These are phyloP conservation scores for Zygosaccharomyces gambellarensis DNA, from an alignment of 805 yeast genomes.

Conservation along the genomic window DNA sequence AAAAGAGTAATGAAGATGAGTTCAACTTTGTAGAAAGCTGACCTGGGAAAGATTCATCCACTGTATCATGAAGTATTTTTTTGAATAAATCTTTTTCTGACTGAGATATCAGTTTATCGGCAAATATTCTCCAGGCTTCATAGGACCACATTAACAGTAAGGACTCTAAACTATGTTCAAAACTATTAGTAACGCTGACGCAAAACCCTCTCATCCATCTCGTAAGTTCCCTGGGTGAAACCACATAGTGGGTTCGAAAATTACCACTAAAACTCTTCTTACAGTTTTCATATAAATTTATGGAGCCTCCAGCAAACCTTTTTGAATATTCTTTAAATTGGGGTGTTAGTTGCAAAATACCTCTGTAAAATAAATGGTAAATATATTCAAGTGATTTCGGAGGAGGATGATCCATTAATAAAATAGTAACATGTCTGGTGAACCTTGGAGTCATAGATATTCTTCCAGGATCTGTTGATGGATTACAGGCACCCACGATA, in stretches of 20 bases:
- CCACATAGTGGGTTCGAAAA: slow-evolving; percentile 57
- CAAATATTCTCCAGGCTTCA: slow-evolving; percentile 73
- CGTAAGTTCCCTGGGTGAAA: slow-evolving; percentile 87
- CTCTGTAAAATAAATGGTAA: slow-evolving; percentile 52
- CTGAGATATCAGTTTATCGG: slow-evolving; percentile 56
- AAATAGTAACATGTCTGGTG: slow-evolving; percentile 56
- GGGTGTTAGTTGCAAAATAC: slow-evolving; percentile 59
- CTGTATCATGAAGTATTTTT: slow-evolving; percentile 33
- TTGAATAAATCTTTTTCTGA: slow-evolving; percentile 50
- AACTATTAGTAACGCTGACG: slow-evolving; percentile 41
- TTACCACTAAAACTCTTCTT: slow-evolving; percentile 37
- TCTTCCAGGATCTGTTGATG: slow-evolving; percentile 78
- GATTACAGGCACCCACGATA: slow-evolving; percentile 94
- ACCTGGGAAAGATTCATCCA: slow-evolving; percentile 43
- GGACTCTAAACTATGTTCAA: slow-evolving; percentile 37
- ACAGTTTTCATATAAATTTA: slow-evolving; percentile 51
- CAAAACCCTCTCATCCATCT: slow-evolving; percentile 80
- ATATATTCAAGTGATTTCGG: slow-evolving; percentile 56
- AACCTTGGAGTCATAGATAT: slow-evolving; percentile 53
- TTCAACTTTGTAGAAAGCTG: slow-evolving; percentile 37
- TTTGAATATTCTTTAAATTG: slow-evolving; percentile 49
- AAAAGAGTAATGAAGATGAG: slow-evolving; percentile 54
- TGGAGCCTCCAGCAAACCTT: slow-evolving; percentile 58
- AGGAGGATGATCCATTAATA: slow-evolving; percentile 80
- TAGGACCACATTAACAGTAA: slow-evolving; percentile 70